A percentile compares a stretch with the other conserved stretches of the same genome.
Evolutionary conservation across 768 basidiomycete genomes (phyloP).

Genomic region (Kwoniella europaea): DNA sequence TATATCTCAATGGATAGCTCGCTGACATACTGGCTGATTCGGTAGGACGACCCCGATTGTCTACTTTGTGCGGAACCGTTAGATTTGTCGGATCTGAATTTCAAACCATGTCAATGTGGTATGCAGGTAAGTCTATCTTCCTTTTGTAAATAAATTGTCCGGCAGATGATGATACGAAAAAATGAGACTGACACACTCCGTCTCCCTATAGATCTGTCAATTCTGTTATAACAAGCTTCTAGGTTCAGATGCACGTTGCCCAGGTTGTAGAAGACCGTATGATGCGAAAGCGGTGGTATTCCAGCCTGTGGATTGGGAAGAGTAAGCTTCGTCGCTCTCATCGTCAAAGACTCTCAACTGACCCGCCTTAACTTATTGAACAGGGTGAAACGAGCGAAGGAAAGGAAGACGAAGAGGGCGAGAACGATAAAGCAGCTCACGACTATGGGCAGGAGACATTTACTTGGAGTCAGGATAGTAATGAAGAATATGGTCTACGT

Average conservation of each 20-base stretch:
- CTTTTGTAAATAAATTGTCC: background rate
- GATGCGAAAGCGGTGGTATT: conserved; percentile 92
- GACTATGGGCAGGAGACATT: conserved; percentile 76
- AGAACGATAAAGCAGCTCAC: conserved; percentile 96
- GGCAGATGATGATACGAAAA: no score
- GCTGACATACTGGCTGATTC: background rate
- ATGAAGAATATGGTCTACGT: conserved; percentile 96
- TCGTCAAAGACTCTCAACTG: conserved; percentile 1
- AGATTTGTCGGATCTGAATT: conserved; percentile 98
- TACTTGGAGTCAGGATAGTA: conserved; percentile 93
- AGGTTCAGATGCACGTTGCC: conserved; percentile 94
- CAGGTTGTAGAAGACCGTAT: conserved; percentile 91
- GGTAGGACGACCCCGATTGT: conserved; percentile 96
- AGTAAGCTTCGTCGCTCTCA: conserved; percentile 66
- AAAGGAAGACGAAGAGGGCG: conserved; percentile 92
- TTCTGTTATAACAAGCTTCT: conserved; percentile 99
- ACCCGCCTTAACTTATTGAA: conserved; percentile 3
- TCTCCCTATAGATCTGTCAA: conserved; percentile 79
- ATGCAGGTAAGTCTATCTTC: conserved; percentile 74
- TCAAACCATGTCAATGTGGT: conserved; percentile 98
- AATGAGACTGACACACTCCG: no score
- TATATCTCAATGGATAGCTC: background rate
- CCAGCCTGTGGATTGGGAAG: conserved; percentile 91
- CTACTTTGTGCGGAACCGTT: conserved; percentile 98
- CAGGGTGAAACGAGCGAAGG: conserved; percentile 91